Conservation (phyloP, 805 yeast species). For the Metschnikowia cerradonensis region DNA sequence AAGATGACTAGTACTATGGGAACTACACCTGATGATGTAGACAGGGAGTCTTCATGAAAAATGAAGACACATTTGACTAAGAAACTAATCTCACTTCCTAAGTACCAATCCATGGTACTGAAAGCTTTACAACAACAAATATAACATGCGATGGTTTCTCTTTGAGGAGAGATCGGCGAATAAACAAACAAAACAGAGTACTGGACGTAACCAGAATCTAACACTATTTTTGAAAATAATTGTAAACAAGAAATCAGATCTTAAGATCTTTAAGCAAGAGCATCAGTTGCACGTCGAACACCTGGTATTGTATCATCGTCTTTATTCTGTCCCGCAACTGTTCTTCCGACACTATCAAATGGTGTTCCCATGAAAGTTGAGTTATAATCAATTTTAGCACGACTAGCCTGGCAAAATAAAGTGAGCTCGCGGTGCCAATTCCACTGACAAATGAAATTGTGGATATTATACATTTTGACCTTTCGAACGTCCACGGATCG, state of each 20-base stretch:
- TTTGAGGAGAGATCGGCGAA: too few relatives aligned
- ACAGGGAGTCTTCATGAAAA: too few relatives aligned
- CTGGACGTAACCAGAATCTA: too few relatives aligned
- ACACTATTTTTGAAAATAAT: too few relatives aligned
- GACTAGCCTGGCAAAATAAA: constrained; percentile 9
- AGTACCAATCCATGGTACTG: too few relatives aligned
- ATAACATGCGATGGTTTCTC: too few relatives aligned
- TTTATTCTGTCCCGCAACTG: constrained; percentile 14
- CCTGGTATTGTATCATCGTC: constrained; percentile 19
- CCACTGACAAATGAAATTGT: constrained; percentile 17
- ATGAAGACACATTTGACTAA: too few relatives aligned
- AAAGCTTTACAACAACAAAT: too few relatives aligned
- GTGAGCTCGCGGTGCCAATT: constrained; percentile 3
- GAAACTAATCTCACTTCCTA: too few relatives aligned
- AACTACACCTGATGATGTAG: too few relatives aligned
- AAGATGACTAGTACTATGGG: too few relatives aligned
- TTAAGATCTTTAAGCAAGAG: constrained; percentile 7
- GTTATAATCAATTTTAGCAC: constrained; percentile 8
- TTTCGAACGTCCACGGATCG: constrained; percentile 17
- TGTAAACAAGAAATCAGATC: not conserved
- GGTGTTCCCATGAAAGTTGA: constrained; percentile 10
- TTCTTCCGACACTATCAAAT: constrained; percentile 5
- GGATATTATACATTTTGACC: constrained; percentile 16
- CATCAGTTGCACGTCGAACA: constrained; percentile 15
- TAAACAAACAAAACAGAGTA: too few relatives aligned